phyloP scores from a whole-genome alignment of 2,329 filamentous ascomycete genomes.

The Penicillium hesseltinei region DNA sequence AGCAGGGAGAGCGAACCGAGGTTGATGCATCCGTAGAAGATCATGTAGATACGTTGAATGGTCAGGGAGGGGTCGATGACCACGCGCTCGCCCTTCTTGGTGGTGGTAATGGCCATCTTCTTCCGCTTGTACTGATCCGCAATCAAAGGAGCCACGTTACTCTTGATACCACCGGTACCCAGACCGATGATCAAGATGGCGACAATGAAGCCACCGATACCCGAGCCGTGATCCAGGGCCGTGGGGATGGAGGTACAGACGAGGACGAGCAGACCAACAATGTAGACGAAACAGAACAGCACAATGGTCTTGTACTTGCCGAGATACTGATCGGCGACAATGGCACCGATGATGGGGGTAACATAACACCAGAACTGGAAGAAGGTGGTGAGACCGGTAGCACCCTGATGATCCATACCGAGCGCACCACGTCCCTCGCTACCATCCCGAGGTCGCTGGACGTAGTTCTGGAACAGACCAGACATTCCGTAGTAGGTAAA shows the following conservation, averaged over 20 bases:
- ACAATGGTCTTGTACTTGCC: constrained; percentile 62
- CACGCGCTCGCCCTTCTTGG: constrained; percentile 53
- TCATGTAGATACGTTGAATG: constrained; percentile 68
- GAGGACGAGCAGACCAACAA: constrained; percentile 56
- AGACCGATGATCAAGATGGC: constrained; percentile 63
- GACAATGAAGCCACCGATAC: constrained; percentile 56
- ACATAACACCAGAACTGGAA: constrained; percentile 58
- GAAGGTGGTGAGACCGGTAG: constrained; percentile 53
- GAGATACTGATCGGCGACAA: constrained; percentile 60
- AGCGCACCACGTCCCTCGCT: constrained; percentile 42
- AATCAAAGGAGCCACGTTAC: constrained; percentile 60
- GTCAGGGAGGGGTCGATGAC: constrained; percentile 67
- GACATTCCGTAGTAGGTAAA: constrained; percentile 59
- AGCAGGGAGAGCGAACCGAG: constrained; percentile 67
- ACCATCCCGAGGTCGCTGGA: constrained; percentile 44
- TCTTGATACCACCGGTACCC: constrained; percentile 69
- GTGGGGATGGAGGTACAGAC: constrained; percentile 55
- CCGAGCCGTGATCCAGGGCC: constrained; percentile 50
- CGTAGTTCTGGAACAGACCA: constrained; percentile 58
- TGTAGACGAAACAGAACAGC: constrained; percentile 57
- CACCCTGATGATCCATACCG: constrained; percentile 45
- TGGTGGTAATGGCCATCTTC: constrained; percentile 50
- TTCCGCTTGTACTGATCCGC: constrained; percentile 65
- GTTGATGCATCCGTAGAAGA: constrained; percentile 74
- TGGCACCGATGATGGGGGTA: constrained; percentile 59